These are phyloP conservation scores for Colletotrichum gloeosporioides DNA, from an alignment of 2,329 filamentous ascomycete genomes.

Conservation along the genomic window DNA sequence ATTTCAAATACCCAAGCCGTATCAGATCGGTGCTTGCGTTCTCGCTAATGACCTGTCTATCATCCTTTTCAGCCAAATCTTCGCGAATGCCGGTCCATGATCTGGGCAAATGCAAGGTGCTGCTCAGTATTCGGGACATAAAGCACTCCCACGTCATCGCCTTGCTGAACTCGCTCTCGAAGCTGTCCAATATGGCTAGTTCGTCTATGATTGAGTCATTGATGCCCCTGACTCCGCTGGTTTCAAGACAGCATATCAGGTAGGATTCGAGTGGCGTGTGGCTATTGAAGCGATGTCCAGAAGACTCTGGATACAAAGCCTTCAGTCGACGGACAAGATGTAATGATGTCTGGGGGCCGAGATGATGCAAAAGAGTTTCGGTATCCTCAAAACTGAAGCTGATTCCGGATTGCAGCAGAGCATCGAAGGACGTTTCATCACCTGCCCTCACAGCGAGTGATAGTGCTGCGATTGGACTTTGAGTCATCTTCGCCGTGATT, in stretches of 20 bases:
- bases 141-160: background rate
- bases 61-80: background rate
- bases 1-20: background rate
- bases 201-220: background rate
- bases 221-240: rapidly evolving
- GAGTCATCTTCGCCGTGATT: background rate
- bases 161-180: background rate
- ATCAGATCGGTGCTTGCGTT: background rate
- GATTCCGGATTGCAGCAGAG: background rate
- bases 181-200: background rate
- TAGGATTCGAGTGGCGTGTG: background rate
- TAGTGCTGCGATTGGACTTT: background rate
- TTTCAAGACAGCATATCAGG: background rate
- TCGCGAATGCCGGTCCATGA: background rate
- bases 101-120: background rate
- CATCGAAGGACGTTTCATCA: background rate
- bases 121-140: background rate
- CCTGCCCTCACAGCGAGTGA: background rate
- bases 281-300: rapidly evolving
- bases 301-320: background rate
- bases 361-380: background rate
- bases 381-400: rapidly evolving
- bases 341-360: rapidly evolving
- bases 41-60: background rate
- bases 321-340: background rate